These are phyloP conservation scores for Colletotrichum sp. DNA, from an alignment of 2,329 filamentous ascomycete genomes.

Conservation along the genomic window DNA sequence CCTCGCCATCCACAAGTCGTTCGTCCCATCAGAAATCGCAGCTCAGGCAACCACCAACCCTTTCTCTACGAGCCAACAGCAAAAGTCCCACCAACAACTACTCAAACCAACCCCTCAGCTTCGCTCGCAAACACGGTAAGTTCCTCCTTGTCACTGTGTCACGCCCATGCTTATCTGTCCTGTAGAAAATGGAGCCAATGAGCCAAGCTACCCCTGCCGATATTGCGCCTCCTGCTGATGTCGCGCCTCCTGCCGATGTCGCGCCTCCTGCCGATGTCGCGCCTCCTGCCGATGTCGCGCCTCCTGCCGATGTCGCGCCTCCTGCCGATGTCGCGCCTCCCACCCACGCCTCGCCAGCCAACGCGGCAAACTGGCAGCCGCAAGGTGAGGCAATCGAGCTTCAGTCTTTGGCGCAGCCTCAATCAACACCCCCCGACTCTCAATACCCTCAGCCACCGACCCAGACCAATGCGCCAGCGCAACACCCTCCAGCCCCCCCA, in stretches of 20 bases:
- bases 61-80: neutral
- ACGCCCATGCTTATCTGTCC: neutral
- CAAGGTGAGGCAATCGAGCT: neutral
- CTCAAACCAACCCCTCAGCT: neutral
- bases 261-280: neutral
- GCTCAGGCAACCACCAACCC: neutral
- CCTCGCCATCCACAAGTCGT: neutral
- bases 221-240: neutral
- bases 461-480: neutral
- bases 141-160: neutral
- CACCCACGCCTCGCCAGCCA: neutral
- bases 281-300: neutral
- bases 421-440: too few species aligned
- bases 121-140: neutral
- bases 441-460: neutral
- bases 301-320: too few species aligned
- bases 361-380: neutral
- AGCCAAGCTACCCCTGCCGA: neutral
- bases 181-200: neutral
- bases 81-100: neutral
- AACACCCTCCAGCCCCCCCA: neutral
- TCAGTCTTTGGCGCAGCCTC: neutral
- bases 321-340: neutral
- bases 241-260: neutral
- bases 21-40: neutral